Evolutionary conservation across 1,139 yeast genomes (phyloP), one percentile per base, ranked within the genome.

Genomic region (Trichomonascaceae sp.): DNA sequence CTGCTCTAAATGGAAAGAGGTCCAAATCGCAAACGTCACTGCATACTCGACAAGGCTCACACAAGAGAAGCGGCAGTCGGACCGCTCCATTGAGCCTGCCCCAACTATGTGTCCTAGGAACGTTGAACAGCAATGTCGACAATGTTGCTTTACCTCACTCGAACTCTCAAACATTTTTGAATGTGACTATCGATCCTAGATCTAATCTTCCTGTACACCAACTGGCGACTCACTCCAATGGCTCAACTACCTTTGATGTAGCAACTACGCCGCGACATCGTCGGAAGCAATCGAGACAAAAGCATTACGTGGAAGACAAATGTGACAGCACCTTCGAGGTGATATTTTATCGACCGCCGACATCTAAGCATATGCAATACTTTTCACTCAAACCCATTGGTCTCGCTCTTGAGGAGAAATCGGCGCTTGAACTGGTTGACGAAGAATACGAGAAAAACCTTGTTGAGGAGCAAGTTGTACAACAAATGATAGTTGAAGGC

Each of bases 331-430:
- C 14, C 3, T 50, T 57, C 30, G 64, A 64, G 18, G 50, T 82
- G 1, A 62, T 87, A 2, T 46, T 69, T 13, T 87, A 75, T 52
- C 71, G 71, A 23, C 81, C 93, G 1, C 97, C 97, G 0, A 69
- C 71, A 33, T 74, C 80, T 17, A 64, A 65, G 29, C 69, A 72
- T 40, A 68, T 89, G 65, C 95, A 87, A 47, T 84, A 80, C 52
- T 79, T 75, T 45, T 76, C 96, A 0, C 57, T 80, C 4, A 62
- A 67, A 16, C 94, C 96, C 0, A 79, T 78, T 27, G 64, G 71
- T 23, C 65, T 78, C 33, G 85, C 78, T 42, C 66, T 78, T 2
- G 64, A 68, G 2, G 65, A 59, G 36, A 51, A 54, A 31, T 44
- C 50, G 11, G 11, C 23, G 6, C 38, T 38, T 18, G 44, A 53